Evolutionary conservation across 768 basidiomycete species (phyloP), one percentile per base, ranked within the genome.

Genomic region (Lanmaoa pseudosensibilis): DNA sequence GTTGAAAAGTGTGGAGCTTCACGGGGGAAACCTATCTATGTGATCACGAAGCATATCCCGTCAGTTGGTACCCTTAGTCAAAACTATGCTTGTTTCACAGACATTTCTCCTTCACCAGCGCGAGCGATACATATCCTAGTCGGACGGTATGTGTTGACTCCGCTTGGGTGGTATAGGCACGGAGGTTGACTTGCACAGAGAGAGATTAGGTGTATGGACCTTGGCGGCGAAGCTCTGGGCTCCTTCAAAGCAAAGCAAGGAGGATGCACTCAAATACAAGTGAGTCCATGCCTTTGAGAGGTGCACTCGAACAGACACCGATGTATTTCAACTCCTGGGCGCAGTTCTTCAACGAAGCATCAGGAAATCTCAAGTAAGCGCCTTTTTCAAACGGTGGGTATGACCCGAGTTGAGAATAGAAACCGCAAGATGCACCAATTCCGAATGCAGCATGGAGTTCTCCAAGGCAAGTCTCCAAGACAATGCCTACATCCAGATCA

Each of bases 131-230:
- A 40, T 75, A 77, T 57, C 57, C 70, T 37, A 56, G 54, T 45
- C 74, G 70, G 58, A 72, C 66, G 62, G 74, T 75, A 55, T 37
- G 75, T 62, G 38, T 48, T 27, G 27, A 34, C 34, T 53, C 19
- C 25, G 33, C 18, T 47, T 40, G 37, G 47, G 33, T 47, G 37
- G 36, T 34, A 50, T 41, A 38, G 51, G 23, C 49, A 55, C 19
- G 32, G 33, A 34, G 39, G 45, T 55, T 65, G 52, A 66, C 57
- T 52, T 37, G 56, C 27, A 47, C 60, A 75, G 74, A 70, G 75
- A 61, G 76, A 77, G 62, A 77, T 77, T 45, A 68, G 77, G 50
- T 77, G 75, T 52, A 77, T 77, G 77, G 75, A 77, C 63, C 61
- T 77, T 38, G 76, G 74, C 15, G 66, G 52, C n/a, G 74, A 75